phyloP scores from a whole-genome alignment of 2,329 filamentous ascomycete genomes.

The Xylariaceae sp. region DNA sequence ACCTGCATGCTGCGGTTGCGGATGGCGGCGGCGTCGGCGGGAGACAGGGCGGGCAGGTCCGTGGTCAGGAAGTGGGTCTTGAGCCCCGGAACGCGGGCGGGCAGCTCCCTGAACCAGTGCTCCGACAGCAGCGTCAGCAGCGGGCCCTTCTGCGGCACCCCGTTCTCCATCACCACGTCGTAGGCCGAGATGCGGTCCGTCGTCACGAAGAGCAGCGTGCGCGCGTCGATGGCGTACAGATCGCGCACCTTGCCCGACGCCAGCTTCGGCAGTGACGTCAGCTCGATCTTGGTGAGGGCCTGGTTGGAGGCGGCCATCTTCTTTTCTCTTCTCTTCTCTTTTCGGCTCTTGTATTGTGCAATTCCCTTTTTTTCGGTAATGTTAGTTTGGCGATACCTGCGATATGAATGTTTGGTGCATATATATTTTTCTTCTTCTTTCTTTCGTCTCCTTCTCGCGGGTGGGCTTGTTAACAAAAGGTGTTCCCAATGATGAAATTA shows the following conservation, averaged over 20 bases:
- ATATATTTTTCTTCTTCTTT: too few species aligned
- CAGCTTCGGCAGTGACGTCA: slow-evolving; percentile 38
- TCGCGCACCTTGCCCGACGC: slow-evolving; percentile 72
- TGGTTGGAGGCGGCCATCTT: slow-evolving; percentile 25
- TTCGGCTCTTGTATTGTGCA: slow-evolving; percentile 1
- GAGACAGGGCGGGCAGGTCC: slow-evolving; percentile 33
- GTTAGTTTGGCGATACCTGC: neutral
- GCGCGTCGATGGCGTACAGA: slow-evolving; percentile 71
- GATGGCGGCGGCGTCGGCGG: slow-evolving; percentile 53
- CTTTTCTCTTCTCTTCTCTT: neutral
- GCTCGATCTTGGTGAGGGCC: slow-evolving; percentile 32
- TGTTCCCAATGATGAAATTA: slow-evolving; percentile 4
- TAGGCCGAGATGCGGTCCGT: slow-evolving; percentile 94
- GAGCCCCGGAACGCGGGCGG: slow-evolving; percentile 49
- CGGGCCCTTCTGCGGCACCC: slow-evolving; percentile 56
- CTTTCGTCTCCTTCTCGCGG: neutral
- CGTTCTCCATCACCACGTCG: slow-evolving; percentile 66
- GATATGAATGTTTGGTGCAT: neutral
- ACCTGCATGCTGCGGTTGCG: slow-evolving; percentile 77
- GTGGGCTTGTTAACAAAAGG: slow-evolving; percentile 17
- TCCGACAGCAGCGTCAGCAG: slow-evolving; percentile 51
- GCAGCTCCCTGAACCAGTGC: slow-evolving; percentile 58
- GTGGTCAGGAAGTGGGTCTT: slow-evolving; percentile 55
- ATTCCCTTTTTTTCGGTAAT: neutral
- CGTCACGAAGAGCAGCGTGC: slow-evolving; percentile 78